Evolutionary conservation across 169 alveolate genomes (phyloP).

Genomic region (Plasmodium gallinaceum): DNA sequence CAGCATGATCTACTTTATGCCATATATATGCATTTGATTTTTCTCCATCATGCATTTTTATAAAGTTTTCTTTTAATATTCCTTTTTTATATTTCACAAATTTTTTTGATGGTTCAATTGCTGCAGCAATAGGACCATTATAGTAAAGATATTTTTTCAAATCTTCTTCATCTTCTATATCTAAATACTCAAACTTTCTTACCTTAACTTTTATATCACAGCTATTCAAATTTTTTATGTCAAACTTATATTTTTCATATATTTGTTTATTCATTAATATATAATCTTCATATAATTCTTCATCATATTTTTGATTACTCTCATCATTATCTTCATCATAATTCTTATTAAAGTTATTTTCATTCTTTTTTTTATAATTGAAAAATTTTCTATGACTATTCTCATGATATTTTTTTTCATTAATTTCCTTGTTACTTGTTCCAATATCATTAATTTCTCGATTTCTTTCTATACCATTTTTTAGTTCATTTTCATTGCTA

Average conservation of each 20-base stretch:
- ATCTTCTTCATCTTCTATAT: conserved; percentile 69
- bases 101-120: conserved; percentile 60
- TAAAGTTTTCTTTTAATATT: conserved; percentile 36
- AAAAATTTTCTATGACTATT: too few relatives aligned
- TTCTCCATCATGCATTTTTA: conserved; percentile 69
- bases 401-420: too few relatives aligned
- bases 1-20: conserved; percentile 78
- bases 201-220: conserved; percentile 64
- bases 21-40: conserved; percentile 68
- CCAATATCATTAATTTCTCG: background rate
- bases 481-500: background rate
- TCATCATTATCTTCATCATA: background rate
- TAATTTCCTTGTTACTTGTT: background rate
- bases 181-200: conserved; percentile 46
- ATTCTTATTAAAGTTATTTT: background rate
- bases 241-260: conserved; percentile 7
- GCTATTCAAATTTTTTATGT: background rate
- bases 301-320: conserved; percentile 3
- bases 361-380: background rate
- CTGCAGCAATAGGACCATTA: conserved; percentile 77
- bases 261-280: background rate
- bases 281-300: conserved; percentile 17
- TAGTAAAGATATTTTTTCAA: conserved; percentile 55
- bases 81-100: conserved; percentile 45
- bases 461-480: background rate